These are phyloP conservation scores for Besnoitia besnoiti DNA, from an alignment of 169 alveolate genomes.

Conservation along the genomic window DNA sequence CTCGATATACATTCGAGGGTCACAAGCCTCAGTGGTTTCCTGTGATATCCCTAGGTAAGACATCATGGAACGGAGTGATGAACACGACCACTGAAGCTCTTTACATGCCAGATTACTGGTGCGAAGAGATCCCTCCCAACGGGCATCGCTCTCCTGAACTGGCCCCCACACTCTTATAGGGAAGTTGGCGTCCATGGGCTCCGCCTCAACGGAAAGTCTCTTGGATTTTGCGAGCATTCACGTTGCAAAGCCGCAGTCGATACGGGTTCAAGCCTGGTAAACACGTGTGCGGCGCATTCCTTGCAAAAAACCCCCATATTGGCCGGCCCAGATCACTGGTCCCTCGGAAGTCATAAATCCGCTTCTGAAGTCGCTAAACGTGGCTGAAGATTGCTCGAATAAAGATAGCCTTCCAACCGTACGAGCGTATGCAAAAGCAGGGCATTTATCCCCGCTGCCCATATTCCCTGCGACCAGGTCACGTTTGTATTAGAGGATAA, in stretches of 20 bases:
- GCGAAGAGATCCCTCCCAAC: neutral
- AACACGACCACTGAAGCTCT: neutral
- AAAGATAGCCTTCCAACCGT: constrained; percentile 76
- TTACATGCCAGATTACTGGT: constrained; percentile 8
- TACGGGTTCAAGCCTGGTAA: constrained; percentile 88
- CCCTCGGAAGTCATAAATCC: constrained; percentile 83
- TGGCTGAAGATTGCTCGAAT: constrained; percentile 83
- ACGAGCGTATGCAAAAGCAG: neutral
- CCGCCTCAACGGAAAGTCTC: constrained; percentile 77
- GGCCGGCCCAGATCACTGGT: constrained; percentile 79
- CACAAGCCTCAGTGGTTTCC: constrained; percentile 89
- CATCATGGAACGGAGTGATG: neutral
- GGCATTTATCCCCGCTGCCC: neutral
- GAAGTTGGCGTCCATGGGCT: constrained; percentile 85
- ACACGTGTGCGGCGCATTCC: neutral
- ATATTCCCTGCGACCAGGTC: constrained; percentile 53
- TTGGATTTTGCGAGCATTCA: constrained; percentile 73
- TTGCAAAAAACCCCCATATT: neutral
- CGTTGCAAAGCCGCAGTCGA: constrained; percentile 91
- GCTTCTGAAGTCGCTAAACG: constrained; percentile 76
- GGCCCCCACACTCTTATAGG: constrained; percentile 80
- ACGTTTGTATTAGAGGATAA: constrained; percentile 74
- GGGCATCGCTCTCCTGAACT: neutral
- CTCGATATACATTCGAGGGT: constrained; percentile 81
- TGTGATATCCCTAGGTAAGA: constrained; percentile 82